Evolutionary conservation across 129 eudicot species (phyloP), one percentile per base, ranked within the genome.

Genomic region (Flaveria ramosissima): DNA sequence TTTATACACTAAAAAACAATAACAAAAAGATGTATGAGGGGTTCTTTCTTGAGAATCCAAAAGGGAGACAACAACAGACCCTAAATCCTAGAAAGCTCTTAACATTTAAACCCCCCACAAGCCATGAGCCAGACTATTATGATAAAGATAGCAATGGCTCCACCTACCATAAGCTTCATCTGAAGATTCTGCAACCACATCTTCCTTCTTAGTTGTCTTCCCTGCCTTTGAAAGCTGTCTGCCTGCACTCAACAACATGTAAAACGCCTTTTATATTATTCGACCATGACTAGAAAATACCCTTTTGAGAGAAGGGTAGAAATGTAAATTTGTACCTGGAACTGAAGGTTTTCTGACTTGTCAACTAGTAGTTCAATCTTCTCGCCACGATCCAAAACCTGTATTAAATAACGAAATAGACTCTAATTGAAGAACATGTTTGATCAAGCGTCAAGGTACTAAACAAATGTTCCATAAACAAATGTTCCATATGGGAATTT

Each of bases 301-400:
- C 1, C 13, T 43, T 55, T 66, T 73, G 53, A 48, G 62, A 65
- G 10, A 42, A 57, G 55, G 53, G 47, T 7, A 42, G 1, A 45
- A 59, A 26, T 9, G 36, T 76, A 65, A 59, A 24, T 56, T 59
- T 15, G 32, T 70, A 91, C 99, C 89, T 94, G 99, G 84, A 91
- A 94, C 79, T 91, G 99, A 83, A 94, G 99, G 87, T 94, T 94
- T 80, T 94, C 99, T 36, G 99, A 87, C 69, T 94, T 94, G 60
- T 94, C 99, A 10, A 94, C 99, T 43, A 94, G 85, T 53, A 94
- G 65, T 78, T 94, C 99, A 57, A 94, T 94, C 86, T 91, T 94
- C 93, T 94, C 99, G 15, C 99, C 99, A 57, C 99, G 97, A 84
- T 91, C 99, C 83, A 94, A 75, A 78, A 94, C 99, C 99, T 94